These are phyloP conservation scores for Pichia sorboxylosa DNA, from an alignment of 1,139 yeast genomes.

Conservation along the genomic window DNA sequence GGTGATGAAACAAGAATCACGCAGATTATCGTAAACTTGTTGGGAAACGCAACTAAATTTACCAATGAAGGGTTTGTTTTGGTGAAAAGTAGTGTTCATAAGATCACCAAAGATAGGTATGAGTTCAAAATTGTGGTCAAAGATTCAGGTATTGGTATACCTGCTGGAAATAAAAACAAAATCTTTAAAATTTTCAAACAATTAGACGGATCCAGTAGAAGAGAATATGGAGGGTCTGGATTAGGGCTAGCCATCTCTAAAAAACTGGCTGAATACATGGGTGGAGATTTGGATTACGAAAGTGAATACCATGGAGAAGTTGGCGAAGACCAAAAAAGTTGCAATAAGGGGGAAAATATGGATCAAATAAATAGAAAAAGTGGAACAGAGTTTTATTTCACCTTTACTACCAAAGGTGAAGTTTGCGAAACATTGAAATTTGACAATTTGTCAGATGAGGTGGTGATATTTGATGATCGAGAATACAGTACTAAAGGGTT, in stretches of 20 bases:
- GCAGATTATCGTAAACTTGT: conserved; percentile 42
- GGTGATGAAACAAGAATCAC: conserved; percentile 45
- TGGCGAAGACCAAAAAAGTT: too few relatives aligned
- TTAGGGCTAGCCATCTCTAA: conserved; percentile 50
- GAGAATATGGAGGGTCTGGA: conserved; percentile 52
- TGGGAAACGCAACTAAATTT: conserved; percentile 49
- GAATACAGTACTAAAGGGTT: conserved; percentile 1
- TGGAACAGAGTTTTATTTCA: conserved; percentile 44
- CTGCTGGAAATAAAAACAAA: conserved; percentile 31
- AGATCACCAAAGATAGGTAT: conserved; percentile 27
- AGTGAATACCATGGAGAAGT: too few relatives aligned
- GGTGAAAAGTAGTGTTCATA: conserved; percentile 29
- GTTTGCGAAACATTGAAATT: conserved; percentile 3
- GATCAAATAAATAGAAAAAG: conserved; percentile 33
- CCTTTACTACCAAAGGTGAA: conserved; percentile 24
- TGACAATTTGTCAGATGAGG: conserved; percentile 2
- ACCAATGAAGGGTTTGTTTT: conserved; percentile 37
- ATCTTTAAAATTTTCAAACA: conserved; percentile 51
- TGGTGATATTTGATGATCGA: conserved; percentile 5
- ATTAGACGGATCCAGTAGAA: conserved; percentile 47
- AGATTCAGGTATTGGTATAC: conserved; percentile 57
- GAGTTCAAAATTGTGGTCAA: conserved; percentile 34
- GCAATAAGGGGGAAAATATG: too few relatives aligned
- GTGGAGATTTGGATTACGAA: conserved; percentile 41
- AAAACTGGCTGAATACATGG: conserved; percentile 47